A percentile compares a stretch with the other conserved stretches of the same genome.
Conservation (phyloP, 495 filamentous ascomycete species). For the Trichoderma asperelloides region DNA sequence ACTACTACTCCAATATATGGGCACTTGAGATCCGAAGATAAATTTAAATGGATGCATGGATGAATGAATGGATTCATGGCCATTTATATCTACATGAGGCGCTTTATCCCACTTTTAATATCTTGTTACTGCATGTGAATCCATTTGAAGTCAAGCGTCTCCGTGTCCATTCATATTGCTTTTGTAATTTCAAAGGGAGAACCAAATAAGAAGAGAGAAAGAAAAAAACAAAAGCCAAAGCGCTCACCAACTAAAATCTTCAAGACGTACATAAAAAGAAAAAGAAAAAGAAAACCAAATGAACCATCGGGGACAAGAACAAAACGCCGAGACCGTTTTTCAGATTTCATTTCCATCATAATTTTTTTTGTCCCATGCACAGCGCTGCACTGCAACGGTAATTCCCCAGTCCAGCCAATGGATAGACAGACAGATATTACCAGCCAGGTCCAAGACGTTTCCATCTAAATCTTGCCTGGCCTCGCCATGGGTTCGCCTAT, state of each 20-base stretch:
- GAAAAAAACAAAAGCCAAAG: no score
- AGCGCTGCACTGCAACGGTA: neutral
- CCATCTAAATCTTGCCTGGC: neutral
- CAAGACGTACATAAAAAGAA: neutral
- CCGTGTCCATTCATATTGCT: no score
- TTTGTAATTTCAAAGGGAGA: no score
- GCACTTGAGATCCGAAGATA: neutral
- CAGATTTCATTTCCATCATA: neutral
- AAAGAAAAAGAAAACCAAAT: neutral
- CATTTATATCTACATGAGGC: no score
- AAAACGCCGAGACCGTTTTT: slow-evolving; percentile 1
- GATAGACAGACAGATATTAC: neutral
- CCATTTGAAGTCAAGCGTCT: no score
- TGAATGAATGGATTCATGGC: neutral
- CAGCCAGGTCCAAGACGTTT: neutral
- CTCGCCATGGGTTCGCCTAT: neutral
- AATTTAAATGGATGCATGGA: neutral
- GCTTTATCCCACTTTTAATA: no score
- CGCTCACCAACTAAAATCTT: neutral
- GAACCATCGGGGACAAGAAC: neutral
- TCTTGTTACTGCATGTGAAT: no score
- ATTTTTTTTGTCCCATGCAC: neutral
- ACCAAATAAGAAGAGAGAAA: no score
- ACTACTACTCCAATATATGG: neutral
- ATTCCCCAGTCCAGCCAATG: neutral